Conservation (phyloP, 1,284 basidiomycete species). For the Sanghuangporus sanghuang region DNA sequence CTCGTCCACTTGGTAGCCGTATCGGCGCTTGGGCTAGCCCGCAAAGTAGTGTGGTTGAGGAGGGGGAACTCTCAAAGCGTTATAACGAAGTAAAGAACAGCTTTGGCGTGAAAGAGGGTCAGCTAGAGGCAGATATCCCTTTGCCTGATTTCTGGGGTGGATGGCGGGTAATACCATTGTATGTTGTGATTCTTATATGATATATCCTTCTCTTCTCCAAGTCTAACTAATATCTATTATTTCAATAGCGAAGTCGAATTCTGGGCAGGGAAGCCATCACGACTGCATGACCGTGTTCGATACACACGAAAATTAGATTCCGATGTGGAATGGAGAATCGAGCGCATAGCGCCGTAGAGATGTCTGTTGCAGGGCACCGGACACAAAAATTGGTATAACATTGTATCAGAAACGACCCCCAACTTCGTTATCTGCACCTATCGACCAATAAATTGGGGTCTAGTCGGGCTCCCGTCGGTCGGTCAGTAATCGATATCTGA, state of each 20-base stretch:
- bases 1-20: slow-evolving; percentile 78
- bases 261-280: slow-evolving; percentile 87
- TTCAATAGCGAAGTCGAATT: slow-evolving; percentile 73
- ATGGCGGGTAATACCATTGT: slow-evolving; percentile 89
- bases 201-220: not conserved
- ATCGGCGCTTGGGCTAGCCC: slow-evolving; percentile 92
- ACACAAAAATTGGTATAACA: not conserved
- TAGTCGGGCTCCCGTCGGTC: not conserved
- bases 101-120: slow-evolving; percentile 48
- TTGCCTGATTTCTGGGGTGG: slow-evolving; percentile 96
- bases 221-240: slow-evolving; percentile 6
- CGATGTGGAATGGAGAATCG: slow-evolving; percentile 67
- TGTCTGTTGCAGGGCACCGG: not conserved
- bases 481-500: not conserved
- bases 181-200: slow-evolving; percentile 28
- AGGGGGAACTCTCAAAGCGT: slow-evolving; percentile 61
- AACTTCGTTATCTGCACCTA: not conserved
- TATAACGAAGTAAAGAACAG: slow-evolving; percentile 56
- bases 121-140: slow-evolving; percentile 52
- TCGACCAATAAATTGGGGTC: not conserved
- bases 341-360: slow-evolving; percentile 66
- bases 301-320: slow-evolving; percentile 60
- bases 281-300: slow-evolving; percentile 84
- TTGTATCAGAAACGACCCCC: not conserved
- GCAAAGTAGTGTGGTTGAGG: slow-evolving; percentile 76